phyloP scores from a whole-genome alignment of 495 filamentous ascomycete genomes.

The Aspergillus nidulans region DNA sequence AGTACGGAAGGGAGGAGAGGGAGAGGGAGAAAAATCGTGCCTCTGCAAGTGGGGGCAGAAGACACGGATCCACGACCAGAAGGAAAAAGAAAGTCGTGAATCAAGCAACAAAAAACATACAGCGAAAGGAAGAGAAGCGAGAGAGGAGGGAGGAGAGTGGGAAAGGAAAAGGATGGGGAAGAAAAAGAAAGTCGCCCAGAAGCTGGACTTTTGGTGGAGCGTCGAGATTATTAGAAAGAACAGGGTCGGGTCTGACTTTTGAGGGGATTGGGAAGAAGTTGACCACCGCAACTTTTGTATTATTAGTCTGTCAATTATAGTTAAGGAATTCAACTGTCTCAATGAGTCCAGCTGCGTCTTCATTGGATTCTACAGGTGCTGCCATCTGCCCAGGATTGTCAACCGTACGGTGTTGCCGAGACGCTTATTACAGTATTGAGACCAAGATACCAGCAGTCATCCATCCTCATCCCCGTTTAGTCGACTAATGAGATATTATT shows the following conservation, averaged over 20 bases:
- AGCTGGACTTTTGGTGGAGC: constrained; percentile 24
- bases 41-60: constrained; percentile 34
- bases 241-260: constrained; percentile 31
- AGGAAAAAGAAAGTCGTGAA: constrained; percentile 14
- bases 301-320: constrained; percentile 2
- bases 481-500: background rate
- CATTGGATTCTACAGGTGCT: constrained; percentile 7
- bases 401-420: constrained; percentile 7
- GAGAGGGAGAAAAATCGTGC: constrained; percentile 19
- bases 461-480: background rate
- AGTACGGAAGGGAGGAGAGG: constrained; percentile 16
- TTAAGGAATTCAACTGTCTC: background rate
- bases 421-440: constrained; percentile 6
- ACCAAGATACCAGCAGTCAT: background rate
- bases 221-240: constrained; percentile 37
- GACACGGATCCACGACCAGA: constrained; percentile 32
- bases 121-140: constrained; percentile 22
- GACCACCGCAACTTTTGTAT: background rate
- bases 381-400: background rate
- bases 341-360: constrained; percentile 4
- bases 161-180: constrained; percentile 18
- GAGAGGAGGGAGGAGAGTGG: constrained; percentile 22
- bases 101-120: constrained; percentile 27
- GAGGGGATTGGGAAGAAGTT: constrained; percentile 16
- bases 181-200: constrained; percentile 20